Percentiles rank a stretch among this genome's conserved stretches.
Conservation (phyloP, 2,329 filamentous ascomycete genomes). For the Botryotinia calthae region DNA sequence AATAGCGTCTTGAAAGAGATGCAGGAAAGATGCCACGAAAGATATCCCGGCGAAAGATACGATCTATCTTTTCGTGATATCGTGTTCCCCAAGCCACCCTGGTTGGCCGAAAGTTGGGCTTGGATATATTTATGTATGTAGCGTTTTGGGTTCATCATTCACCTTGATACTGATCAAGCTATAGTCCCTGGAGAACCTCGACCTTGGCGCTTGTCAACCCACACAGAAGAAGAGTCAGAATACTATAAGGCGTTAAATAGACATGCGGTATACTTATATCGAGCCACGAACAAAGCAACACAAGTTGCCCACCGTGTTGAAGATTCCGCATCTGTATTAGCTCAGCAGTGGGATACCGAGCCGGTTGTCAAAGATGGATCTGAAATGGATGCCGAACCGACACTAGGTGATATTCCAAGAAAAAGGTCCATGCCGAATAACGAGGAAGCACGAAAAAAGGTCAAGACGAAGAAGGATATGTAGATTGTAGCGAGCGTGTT, state of each 20-base stretch:
- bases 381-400: background rate
- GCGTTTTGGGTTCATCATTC: background rate
- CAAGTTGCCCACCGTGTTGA: background rate
- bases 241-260: background rate
- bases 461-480: background rate
- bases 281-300: background rate
- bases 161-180: background rate
- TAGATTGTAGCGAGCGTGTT: background rate
- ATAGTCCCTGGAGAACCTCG: background rate
- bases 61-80: background rate
- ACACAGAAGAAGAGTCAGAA: background rate
- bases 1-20: background rate
- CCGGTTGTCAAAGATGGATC: background rate
- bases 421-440: background rate
- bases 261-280: background rate
- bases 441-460: background rate
- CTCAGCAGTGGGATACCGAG: background rate
- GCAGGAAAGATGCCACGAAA: background rate
- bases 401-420: background rate
- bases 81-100: background rate
- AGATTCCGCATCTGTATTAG: no score
- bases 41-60: background rate
- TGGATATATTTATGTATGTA: background rate
- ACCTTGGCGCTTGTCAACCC: no score
- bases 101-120: background rate